Evolutionary conservation across 1,284 basidiomycete genomes (phyloP).

Genomic region (Hemileia vastatrix): DNA sequence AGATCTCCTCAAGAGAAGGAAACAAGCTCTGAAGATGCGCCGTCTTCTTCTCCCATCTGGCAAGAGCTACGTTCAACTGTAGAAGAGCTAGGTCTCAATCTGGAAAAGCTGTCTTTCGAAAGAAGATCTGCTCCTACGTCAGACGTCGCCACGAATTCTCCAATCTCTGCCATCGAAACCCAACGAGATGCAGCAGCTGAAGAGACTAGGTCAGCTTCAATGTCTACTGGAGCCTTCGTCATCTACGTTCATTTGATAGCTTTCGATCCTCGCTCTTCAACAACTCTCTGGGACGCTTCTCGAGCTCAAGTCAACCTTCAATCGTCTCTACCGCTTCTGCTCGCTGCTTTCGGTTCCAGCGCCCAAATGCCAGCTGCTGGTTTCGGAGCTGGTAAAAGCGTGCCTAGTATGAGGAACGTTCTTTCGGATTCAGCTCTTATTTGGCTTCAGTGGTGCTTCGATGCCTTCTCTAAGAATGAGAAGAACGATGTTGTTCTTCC

Average conservation of each 20-base stretch:
- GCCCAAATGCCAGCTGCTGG: not conserved
- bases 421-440: conserved; percentile 17
- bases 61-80: not conserved
- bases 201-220: conserved; percentile 26
- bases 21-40: not conserved
- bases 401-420: not conserved
- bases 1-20: not conserved
- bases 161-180: conserved; percentile 22
- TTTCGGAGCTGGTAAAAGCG: not conserved
- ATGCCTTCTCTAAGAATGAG: conserved; percentile 19
- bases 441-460: conserved; percentile 25
- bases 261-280: conserved; percentile 19
- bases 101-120: not conserved
- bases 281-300: conserved; percentile 25
- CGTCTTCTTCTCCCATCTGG: not conserved
- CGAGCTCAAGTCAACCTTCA: conserved; percentile 27
- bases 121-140: not conserved
- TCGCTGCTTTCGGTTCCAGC: conserved; percentile 17
- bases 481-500: conserved; percentile 18
- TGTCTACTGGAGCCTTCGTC: conserved; percentile 26
- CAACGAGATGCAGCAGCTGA: conserved; percentile 25
- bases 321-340: conserved; percentile 24
- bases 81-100: not conserved
- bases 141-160: not conserved
- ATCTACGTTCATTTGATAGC: conserved; percentile 27